Conservation (phyloP, 208 protist species). For the Wallacemonas rigidus region DNA sequence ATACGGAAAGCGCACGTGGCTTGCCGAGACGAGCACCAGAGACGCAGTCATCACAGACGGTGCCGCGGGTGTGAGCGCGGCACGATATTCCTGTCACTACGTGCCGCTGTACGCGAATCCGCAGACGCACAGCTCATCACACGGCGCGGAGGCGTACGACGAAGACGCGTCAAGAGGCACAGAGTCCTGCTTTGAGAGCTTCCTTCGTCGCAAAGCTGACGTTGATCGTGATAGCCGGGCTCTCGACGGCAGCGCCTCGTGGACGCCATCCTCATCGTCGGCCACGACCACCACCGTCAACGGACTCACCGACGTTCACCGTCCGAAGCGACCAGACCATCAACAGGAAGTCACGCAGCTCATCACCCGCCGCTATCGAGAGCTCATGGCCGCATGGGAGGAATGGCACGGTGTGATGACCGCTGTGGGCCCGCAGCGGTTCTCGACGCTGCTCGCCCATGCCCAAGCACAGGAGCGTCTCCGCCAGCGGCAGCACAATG, state of each 20-base stretch:
- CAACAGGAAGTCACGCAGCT: not conserved
- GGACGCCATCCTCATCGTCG: not conserved
- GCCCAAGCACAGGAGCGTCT: constrained; percentile 5
- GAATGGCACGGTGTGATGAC: constrained; percentile 15
- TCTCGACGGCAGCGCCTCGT: not conserved
- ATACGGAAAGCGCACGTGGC: not conserved
- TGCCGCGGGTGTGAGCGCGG: not conserved
- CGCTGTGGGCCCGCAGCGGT: constrained; percentile 12
- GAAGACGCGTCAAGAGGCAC: too few species aligned
- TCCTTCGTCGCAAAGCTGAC: not conserved
- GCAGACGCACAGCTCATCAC: not conserved
- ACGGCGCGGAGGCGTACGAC: too few species aligned
- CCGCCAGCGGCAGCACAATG: not conserved
- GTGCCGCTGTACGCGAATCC: not conserved
- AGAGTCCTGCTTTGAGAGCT: too few species aligned
- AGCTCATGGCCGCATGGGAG: constrained; percentile 16
- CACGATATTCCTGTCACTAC: not conserved
- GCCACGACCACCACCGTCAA: not conserved
- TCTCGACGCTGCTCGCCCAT: not conserved
- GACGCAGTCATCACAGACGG: not conserved
- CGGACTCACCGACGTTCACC: not conserved
- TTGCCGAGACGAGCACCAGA: not conserved
- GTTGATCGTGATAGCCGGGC: not conserved
- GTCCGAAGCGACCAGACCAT: not conserved
- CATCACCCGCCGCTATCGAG: constrained; percentile 16